Conservation (phyloP, 176 grass and related monocot species). For the Phragmites australis region DNA sequence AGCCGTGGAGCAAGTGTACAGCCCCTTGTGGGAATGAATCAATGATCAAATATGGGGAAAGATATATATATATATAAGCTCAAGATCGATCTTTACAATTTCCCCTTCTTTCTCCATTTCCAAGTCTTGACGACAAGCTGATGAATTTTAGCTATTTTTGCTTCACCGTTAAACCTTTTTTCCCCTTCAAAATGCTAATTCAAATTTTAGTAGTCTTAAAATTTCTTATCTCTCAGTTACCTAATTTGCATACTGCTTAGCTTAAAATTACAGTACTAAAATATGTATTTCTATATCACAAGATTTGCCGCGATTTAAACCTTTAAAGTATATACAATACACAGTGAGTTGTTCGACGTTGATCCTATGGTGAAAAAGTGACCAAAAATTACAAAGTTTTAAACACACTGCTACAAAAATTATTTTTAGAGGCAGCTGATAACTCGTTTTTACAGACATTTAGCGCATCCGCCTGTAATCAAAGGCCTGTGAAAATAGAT, state of each 20-base stretch:
- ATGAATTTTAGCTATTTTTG: neutral
- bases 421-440: too few relatives aligned
- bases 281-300: neutral
- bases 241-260: neutral
- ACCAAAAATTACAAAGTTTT: too few relatives aligned
- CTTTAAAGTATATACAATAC: neutral
- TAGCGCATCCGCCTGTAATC: too few relatives aligned
- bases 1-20: constrained; percentile 56
- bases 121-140: neutral
- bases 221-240: too few relatives aligned
- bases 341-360: too few relatives aligned
- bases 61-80: neutral
- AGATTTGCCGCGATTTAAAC: neutral
- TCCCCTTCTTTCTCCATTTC: neutral
- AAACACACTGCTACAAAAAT: too few relatives aligned
- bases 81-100: neutral
- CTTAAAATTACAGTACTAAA: neutral
- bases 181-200: neutral
- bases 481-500: too few relatives aligned
- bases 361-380: too few relatives aligned
- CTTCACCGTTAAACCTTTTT: too few relatives aligned
- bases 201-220: neutral
- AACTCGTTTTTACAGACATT: too few relatives aligned
- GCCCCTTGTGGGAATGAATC: constrained; percentile 64
- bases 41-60: neutral